Base-by-base conservation (phyloP, 495 filamentous ascomycete species). In the Aspergillus cavernicola region DNA sequence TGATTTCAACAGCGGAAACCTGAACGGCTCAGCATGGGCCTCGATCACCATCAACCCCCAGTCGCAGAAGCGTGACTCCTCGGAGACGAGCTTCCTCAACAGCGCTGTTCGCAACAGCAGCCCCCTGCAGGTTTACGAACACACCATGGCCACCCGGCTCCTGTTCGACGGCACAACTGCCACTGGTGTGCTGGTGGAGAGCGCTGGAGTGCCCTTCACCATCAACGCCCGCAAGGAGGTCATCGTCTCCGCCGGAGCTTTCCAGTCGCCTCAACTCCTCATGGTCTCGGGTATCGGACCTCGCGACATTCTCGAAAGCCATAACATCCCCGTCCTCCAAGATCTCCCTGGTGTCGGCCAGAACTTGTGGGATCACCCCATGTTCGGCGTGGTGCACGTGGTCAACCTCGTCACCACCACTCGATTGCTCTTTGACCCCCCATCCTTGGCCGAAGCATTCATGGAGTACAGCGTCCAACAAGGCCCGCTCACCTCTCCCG, bases 171-270 rank as follows among this genome's bases (percentile, higher is more conserved):
- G 56, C 0, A 60, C 53, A 23, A 36, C 33, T n/a, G 62, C 67
- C 0, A 49, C 22, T 3, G 62, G 60, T 4, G 57, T 66, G 2
- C 32, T 57, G n/a, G 48, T 61, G 0, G 12, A 32, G 57, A 18
- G 56, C 11, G 16, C 33, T 11, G 52, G 31, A 9, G n/a, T 15
- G 4, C 37, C 40, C 9, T 79, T 12, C 12, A 38, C 23, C 1
- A n/a, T 75, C 55, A 63, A 43, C 0, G 79, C 80, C 1, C 64
- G 39, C 1, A 72, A 70, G 39, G 81, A 83, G 54, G 72, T 85
- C 38, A 80, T 84, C 29, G 15, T 85, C 0, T 77, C 80, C 5
- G 79, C 80, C 2, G 81, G 81, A 7, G 72, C 55, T 3, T 71
- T 82, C 50, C 67, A 74, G 10, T 72, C 71, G 19, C 79, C 80